Percentiles rank a stretch among this genome's conserved stretches.
These are phyloP conservation scores for Solanum hybrid DNA, from an alignment of 305 asterid species.

Conservation along the genomic window DNA sequence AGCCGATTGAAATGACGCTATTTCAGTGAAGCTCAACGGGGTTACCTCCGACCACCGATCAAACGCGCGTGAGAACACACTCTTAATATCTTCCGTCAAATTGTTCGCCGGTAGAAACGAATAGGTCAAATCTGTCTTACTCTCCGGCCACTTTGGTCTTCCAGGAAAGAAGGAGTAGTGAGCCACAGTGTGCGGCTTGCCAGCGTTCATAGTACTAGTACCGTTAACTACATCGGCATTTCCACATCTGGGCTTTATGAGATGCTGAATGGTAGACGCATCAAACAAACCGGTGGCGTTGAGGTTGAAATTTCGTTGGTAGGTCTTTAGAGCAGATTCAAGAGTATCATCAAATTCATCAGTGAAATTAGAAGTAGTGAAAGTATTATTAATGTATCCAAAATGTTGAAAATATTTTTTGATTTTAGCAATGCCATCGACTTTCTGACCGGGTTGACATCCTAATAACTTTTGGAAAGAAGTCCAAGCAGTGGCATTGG, in stretches of 20 bases:
- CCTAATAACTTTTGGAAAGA: slow-evolving; percentile 39
- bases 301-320: slow-evolving; percentile 75
- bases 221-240: slow-evolving; percentile 62
- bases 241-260: slow-evolving; percentile 73
- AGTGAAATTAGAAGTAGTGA: slow-evolving; percentile 22
- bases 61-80: slow-evolving; percentile 58
- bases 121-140: slow-evolving; percentile 40
- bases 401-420: slow-evolving; percentile 53
- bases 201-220: slow-evolving; percentile 55
- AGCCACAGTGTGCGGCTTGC: slow-evolving; percentile 1
- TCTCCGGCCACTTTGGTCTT: slow-evolving; percentile 18
- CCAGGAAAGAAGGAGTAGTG: slow-evolving; percentile 66
- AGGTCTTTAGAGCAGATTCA: slow-evolving; percentile 50
- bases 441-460: slow-evolving; percentile 45
- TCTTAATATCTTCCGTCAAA: slow-evolving; percentile 20
- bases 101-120: slow-evolving; percentile 49
- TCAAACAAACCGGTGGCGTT: slow-evolving; percentile 56
- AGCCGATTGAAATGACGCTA: slow-evolving; percentile 30
- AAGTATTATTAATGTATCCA: slow-evolving; percentile 41
- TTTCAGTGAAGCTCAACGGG: slow-evolving; percentile 46
- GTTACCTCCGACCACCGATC: slow-evolving; percentile 85
- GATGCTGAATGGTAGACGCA: slow-evolving; percentile 25
- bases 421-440: slow-evolving; percentile 35
- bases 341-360: slow-evolving; percentile 59
- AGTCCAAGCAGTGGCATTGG: slow-evolving; percentile 49